Conservation (phyloP, 139 green algal species). For the Zygnema circumcarinatum region DNA sequence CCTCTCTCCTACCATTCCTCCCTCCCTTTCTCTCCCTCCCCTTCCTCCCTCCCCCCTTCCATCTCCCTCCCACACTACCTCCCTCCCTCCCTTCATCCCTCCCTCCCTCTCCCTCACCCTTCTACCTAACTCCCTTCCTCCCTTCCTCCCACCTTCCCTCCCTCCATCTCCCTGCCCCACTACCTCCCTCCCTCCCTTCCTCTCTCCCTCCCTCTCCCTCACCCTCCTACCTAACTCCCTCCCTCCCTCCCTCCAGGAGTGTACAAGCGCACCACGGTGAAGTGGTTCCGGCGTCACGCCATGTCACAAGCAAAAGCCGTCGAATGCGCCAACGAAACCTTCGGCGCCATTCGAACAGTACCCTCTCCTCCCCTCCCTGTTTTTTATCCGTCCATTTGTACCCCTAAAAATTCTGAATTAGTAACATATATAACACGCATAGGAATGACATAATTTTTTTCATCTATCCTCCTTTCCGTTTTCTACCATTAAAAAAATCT, state of each 20-base stretch:
- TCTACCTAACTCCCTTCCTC: too few species aligned
- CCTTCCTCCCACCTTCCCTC: too few species aligned
- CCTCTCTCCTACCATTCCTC: background rate
- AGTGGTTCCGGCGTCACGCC: slow-evolving; percentile 7
- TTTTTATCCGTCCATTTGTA: background rate
- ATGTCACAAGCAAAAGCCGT: slow-evolving; percentile 23
- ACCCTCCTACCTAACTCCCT: background rate
- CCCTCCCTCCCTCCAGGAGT: slow-evolving; percentile 12
- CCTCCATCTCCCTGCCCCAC: too few species aligned
- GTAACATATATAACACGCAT: background rate
- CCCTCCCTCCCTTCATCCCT: too few species aligned
- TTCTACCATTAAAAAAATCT: too few species aligned
- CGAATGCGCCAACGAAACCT: slow-evolving; percentile 47
- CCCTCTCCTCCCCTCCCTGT: too few species aligned
- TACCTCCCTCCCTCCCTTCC: too few species aligned
- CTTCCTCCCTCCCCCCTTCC: background rate
- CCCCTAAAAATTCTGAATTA: background rate
- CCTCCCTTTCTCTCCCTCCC: background rate
- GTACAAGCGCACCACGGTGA: slow-evolving; percentile 47
- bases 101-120: too few species aligned
- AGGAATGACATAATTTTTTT: background rate
- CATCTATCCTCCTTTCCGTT: background rate
- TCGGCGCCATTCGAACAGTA: slow-evolving; percentile 46
- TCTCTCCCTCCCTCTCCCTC: slow-evolving; percentile 32
- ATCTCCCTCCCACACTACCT: background rate